phyloP scores from a whole-genome alignment of 768 basidiomycete genomes.

The Mycena indigotica region DNA sequence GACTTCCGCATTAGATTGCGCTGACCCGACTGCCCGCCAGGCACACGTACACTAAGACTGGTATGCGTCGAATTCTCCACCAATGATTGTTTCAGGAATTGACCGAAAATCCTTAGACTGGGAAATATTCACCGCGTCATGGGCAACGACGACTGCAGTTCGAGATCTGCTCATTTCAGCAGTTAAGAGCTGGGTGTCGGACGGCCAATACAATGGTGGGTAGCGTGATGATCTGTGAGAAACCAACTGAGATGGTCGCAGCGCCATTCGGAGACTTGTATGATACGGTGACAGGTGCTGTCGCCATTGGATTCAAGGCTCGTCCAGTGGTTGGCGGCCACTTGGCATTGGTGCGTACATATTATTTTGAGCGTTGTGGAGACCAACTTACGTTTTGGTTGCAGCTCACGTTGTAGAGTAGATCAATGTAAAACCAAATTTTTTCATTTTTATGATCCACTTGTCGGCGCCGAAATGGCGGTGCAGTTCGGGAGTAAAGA shows the following conservation, averaged over 20 bases:
- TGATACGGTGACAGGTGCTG: conserved; percentile 35
- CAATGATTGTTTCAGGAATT: neutral
- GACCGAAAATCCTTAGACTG: conserved; percentile 37
- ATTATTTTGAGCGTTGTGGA: neutral
- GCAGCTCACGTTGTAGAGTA: neutral
- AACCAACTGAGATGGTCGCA: conserved; percentile 25
- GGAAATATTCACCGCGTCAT: conserved; percentile 61
- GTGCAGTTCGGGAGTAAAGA: neutral
- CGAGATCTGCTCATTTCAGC: conserved; percentile 55
- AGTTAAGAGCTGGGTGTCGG: conserved; percentile 50
- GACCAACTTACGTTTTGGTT: neutral
- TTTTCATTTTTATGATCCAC: neutral
- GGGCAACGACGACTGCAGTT: conserved; percentile 38
- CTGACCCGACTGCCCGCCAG: neutral
- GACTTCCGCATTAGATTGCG: conserved; percentile 1
- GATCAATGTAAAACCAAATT: neutral
- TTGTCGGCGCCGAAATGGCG: neutral
- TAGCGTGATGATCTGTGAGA: neutral
- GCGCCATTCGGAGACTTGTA: conserved; percentile 45
- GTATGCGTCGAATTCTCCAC: neutral
- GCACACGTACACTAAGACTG: conserved; percentile 60
- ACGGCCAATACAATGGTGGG: conserved; percentile 31
- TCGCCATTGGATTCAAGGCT: conserved; percentile 41
- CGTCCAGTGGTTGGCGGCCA: conserved; percentile 49
- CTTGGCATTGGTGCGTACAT: conserved; percentile 10